phyloP scores from a whole-genome alignment of 352 stramenopile species.

The Phytophthora citricola region DNA sequence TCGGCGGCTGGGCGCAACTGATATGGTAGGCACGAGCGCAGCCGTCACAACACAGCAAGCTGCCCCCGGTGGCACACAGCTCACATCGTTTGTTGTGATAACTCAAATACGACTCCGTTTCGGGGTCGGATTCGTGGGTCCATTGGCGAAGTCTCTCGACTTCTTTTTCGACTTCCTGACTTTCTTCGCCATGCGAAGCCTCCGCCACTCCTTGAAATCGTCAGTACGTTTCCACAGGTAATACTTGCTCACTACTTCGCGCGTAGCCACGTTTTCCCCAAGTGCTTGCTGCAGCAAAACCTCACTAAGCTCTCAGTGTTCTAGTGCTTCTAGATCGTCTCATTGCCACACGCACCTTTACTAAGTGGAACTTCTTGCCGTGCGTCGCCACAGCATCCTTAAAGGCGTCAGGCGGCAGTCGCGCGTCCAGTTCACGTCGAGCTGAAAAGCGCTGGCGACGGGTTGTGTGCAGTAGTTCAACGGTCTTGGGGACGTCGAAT shows the following conservation, averaged over 20 bases:
- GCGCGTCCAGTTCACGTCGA: conserved; percentile 30
- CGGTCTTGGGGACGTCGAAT: conserved; percentile 54
- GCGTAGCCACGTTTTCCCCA: conserved; percentile 37
- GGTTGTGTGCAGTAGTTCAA: conserved; percentile 42
- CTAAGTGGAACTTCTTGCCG: conserved; percentile 68
- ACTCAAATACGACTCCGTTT: conserved; percentile 44
- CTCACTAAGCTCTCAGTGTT: background rate
- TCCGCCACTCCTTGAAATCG: conserved; percentile 58
- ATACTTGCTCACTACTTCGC: conserved; percentile 66
- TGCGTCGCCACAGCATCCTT: conserved; percentile 47
- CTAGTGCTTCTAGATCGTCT: conserved; percentile 1
- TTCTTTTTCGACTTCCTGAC: conserved; percentile 68
- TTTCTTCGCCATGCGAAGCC: conserved; percentile 43
- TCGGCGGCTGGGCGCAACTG: conserved; percentile 71
- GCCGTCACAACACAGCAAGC: conserved; percentile 72
- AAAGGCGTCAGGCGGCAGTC: conserved; percentile 49
- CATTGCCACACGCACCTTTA: conserved; percentile 45
- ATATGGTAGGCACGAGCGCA: conserved; percentile 78
- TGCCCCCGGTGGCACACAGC: conserved; percentile 68
- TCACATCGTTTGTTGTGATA: conserved; percentile 76
- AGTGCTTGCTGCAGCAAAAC: conserved; percentile 49
- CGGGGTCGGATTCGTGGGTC: conserved; percentile 30
- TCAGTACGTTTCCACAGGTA: conserved; percentile 75
- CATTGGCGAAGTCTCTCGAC: conserved; percentile 48
- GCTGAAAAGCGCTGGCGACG: conserved; percentile 38